Base-by-base conservation (phyloP, 192 early-diverging fungal species). In the Backusella parvicylindrica region DNA sequence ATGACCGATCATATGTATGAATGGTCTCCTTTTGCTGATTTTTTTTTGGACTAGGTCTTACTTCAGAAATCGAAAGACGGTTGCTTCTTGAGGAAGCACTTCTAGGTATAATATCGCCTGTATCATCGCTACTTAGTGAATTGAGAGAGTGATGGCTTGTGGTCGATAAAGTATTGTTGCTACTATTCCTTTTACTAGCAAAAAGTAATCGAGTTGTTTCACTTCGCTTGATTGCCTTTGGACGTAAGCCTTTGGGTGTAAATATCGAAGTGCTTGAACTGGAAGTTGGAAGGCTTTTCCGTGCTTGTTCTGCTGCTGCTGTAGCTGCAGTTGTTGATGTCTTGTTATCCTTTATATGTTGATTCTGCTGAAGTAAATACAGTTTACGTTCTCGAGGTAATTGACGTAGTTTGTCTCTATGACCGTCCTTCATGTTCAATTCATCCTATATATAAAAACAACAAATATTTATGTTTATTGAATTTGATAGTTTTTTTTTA, bases 361-460 rank as follows among this genome's bases (percentile, higher is more conserved):
- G 76, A 15, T 83, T 86, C 60, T 82, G 82, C 8, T 80, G 56
- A 23, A 86, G 72, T 3, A 84, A 65, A 16, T 75, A 77, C 0
- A 76, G 37, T 43, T 82, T 81, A 56, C 82, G 81, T 40, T 82
- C 81, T 9, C 75, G 72, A 5, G 81, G 67, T 4, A 86, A 68
- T 35, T 84, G 77, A 64, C 79, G 82, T 67, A 82, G 74, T 18
- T 76, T 81, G 15, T 79, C 79, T 37, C 80, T 75, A 4, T 82
- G 68, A 9, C 31, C 71, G 21, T 82, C 79, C 56, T 84, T 86
- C 74, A 83, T 86, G 35, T 84, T 79, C 11, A 86, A 74, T 49
- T 86, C 81, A 56, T 78, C 80, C 85, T 86, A 73, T 15, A 12
- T 28, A 60, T 28, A 60, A 60, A 28, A 60, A 16, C 21, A 53